Evolutionary conservation across 495 filamentous ascomycete genomes (phyloP).

Genomic region (Bryoglossum gracile): DNA sequence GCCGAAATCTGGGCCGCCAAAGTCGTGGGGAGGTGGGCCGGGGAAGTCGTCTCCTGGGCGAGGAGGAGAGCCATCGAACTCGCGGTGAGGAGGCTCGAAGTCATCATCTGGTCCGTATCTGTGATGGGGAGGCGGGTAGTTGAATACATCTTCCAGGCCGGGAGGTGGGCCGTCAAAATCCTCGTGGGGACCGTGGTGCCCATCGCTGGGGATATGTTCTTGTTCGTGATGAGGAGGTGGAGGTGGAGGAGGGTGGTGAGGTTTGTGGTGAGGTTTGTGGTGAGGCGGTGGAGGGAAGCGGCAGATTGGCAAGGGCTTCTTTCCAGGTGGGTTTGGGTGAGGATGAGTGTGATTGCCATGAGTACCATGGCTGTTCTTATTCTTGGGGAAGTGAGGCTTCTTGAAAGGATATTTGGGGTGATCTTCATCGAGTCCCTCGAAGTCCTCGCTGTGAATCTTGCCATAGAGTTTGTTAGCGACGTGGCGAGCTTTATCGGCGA

Average conservation of each 20-base stretch:
- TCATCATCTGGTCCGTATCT: no score
- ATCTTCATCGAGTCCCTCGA: constrained; percentile 1
- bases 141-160: background rate
- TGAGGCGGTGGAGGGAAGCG: constrained; percentile 1
- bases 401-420: constrained; percentile 7
- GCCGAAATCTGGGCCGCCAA: background rate
- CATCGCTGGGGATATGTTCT: background rate
- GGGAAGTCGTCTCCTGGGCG: constrained; percentile 4
- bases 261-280: constrained; percentile 12
- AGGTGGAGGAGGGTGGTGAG: constrained; percentile 9
- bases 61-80: background rate
- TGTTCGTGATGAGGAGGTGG: constrained; percentile 15
- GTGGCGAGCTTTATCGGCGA: constrained; percentile 10
- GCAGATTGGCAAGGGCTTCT: no score
- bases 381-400: background rate
- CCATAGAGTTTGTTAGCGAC: constrained; percentile 12
- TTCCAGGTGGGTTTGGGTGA: no score
- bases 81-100: constrained; percentile 6
- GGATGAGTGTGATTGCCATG: no score
- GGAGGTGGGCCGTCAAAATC: background rate
- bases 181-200: background rate
- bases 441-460: constrained; percentile 12
- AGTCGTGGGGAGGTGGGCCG: constrained; percentile 4
- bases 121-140: background rate
- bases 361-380: constrained; percentile 1